These are phyloP conservation scores for Oryza coarctata DNA, from an alignment of 176 grass and related monocot genomes.

Conservation along the genomic window DNA sequence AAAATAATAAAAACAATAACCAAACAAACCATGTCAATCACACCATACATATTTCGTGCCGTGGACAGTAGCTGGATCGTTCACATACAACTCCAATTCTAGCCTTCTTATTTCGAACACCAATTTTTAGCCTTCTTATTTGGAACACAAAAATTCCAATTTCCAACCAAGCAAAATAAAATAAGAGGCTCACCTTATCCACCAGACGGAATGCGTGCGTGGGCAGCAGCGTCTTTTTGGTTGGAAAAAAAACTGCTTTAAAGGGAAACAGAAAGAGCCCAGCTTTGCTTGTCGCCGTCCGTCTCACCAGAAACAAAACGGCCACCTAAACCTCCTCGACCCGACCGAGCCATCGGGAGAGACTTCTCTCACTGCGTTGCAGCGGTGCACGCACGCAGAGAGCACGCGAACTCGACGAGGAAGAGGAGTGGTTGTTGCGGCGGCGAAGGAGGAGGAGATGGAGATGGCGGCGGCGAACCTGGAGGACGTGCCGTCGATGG, in stretches of 20 bases:
- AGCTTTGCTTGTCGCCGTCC: background rate
- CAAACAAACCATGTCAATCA: no score
- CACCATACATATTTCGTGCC: no score
- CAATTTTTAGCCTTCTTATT: background rate
- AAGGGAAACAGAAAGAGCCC: background rate
- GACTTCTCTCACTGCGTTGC: background rate
- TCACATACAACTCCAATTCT: no score
- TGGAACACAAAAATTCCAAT: background rate
- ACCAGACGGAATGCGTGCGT: background rate
- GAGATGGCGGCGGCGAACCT: slow-evolving; percentile 69
- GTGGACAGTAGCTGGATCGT: no score
- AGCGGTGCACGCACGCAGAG: background rate
- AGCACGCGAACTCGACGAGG: background rate
- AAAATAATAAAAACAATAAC: no score
- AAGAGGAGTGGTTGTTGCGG: background rate
- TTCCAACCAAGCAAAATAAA: no score
- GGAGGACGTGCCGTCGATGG: slow-evolving; percentile 84
- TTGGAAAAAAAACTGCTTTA: background rate
- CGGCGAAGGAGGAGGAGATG: background rate
- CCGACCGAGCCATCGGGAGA: background rate
- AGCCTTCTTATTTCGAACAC: background rate
- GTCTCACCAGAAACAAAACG: background rate
- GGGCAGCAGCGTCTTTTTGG: background rate
- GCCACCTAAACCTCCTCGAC: slow-evolving; percentile 12
- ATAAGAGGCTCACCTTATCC: background rate